These are phyloP conservation scores for Trichosporon sp. DNA, from an alignment of 1,284 basidiomycete species.

Conservation along the genomic window DNA sequence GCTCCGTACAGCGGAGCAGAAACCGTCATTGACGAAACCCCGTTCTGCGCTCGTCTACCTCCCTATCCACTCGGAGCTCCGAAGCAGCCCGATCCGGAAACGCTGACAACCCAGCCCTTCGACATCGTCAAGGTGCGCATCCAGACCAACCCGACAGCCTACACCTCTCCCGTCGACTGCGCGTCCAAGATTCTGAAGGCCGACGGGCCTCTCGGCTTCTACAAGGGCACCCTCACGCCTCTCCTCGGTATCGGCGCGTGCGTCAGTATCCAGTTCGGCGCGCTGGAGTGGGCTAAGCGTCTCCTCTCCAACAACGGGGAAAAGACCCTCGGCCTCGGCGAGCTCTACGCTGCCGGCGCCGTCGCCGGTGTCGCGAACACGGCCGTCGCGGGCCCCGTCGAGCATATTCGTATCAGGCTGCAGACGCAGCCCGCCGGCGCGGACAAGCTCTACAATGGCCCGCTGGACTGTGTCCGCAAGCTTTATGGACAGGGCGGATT, in stretches of 20 bases:
- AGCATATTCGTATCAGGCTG: slow-evolving; percentile 94
- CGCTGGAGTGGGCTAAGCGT: slow-evolving; percentile 87
- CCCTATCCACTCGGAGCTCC: no score
- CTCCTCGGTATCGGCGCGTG: slow-evolving; percentile 85
- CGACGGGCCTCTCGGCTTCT: slow-evolving; percentile 92
- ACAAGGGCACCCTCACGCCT: slow-evolving; percentile 95
- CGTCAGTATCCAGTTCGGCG: slow-evolving; percentile 96
- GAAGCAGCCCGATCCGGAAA: no score
- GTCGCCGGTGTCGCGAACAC: slow-evolving; percentile 87
- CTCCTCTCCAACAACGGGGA: slow-evolving; percentile 60
- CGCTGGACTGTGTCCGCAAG: slow-evolving; percentile 80
- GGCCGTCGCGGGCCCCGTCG: slow-evolving; percentile 90
- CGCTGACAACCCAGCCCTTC: slow-evolving; percentile 63
- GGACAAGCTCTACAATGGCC: slow-evolving; percentile 68
- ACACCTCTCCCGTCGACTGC: slow-evolving; percentile 83
- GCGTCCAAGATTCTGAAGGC: slow-evolving; percentile 83
- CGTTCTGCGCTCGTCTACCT: no score
- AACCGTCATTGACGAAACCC: no score
- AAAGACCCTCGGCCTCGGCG: slow-evolving; percentile 53
- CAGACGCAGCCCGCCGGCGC: slow-evolving; percentile 83
- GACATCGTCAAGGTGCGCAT: slow-evolving; percentile 95
- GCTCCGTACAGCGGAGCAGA: no score
- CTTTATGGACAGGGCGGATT: slow-evolving; percentile 72
- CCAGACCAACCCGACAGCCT: slow-evolving; percentile 90
- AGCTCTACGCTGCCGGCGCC: slow-evolving; percentile 78